Conservation (phyloP, 805 yeast genomes). For the Candida ulmi region DNA sequence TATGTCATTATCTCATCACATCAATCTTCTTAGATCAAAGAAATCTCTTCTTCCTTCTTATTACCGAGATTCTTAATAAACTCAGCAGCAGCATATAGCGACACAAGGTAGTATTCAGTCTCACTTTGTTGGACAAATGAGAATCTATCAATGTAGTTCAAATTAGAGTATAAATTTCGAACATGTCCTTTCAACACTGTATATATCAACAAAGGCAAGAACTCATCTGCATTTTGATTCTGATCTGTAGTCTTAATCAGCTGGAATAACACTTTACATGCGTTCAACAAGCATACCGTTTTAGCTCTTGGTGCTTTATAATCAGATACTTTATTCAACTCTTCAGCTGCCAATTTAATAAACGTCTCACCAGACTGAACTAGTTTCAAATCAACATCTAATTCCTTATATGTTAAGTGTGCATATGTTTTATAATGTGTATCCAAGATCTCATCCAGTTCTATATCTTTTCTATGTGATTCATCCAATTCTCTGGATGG, state of each 20-base stretch:
- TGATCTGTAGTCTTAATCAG: slow-evolving; percentile 60
- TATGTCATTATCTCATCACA: no score
- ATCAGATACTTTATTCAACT: slow-evolving; percentile 69
- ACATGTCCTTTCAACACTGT: slow-evolving; percentile 70
- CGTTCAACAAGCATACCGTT: slow-evolving; percentile 82
- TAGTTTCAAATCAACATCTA: slow-evolving; percentile 62
- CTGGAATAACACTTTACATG: slow-evolving; percentile 90
- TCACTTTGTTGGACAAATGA: slow-evolving; percentile 79
- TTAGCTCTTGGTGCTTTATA: slow-evolving; percentile 95
- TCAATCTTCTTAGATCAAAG: no score
- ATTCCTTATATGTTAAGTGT: slow-evolving; percentile 60
- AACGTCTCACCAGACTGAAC: slow-evolving; percentile 46
- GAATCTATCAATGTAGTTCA: slow-evolving; percentile 81
- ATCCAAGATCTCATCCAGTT: slow-evolving; percentile 48
- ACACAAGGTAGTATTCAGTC: slow-evolving; percentile 83
- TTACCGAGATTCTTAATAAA: slow-evolving; percentile 57
- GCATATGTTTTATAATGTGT: slow-evolving; percentile 54
- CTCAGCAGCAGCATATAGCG: slow-evolving; percentile 83
- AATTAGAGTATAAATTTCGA: slow-evolving; percentile 62
- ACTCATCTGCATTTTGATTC: slow-evolving; percentile 85
- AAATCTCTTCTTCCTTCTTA: no score
- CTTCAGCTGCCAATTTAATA: slow-evolving; percentile 62
- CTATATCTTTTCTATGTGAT: slow-evolving; percentile 58
- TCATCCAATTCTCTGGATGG: slow-evolving; percentile 38
- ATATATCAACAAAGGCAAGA: slow-evolving; percentile 82